Evolutionary conservation across 2,329 filamentous ascomycete species (phyloP).

Genomic region (Tothia fuscella): DNA sequence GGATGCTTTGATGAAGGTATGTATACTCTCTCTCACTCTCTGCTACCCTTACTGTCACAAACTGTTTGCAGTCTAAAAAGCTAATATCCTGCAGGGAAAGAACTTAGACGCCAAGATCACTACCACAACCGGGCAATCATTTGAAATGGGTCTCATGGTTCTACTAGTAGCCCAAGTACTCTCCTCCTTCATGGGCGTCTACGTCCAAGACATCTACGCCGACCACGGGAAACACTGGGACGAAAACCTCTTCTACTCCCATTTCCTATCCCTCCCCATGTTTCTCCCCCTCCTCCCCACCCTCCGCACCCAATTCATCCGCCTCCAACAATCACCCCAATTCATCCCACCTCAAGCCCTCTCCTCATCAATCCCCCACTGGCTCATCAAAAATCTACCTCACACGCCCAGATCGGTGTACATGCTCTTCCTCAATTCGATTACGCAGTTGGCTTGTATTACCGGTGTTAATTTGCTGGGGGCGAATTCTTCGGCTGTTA

Average conservation of each 20-base stretch:
- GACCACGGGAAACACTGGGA: slow-evolving; percentile 83
- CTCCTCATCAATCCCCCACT: slow-evolving; percentile 17
- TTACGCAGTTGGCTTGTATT: slow-evolving; percentile 92
- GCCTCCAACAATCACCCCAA: slow-evolving; percentile 49
- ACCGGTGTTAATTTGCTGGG: slow-evolving; percentile 91
- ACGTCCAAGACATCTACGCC: slow-evolving; percentile 82
- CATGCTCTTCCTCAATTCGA: slow-evolving; percentile 61
- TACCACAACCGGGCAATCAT: slow-evolving; percentile 34
- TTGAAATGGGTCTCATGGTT: slow-evolving; percentile 62
- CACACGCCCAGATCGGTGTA: slow-evolving; percentile 53
- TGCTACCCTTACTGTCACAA: background rate
- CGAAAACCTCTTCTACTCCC: slow-evolving; percentile 92
- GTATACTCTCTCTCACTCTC: too few species aligned
- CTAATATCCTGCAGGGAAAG: slow-evolving; percentile 25
- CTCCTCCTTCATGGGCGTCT: slow-evolving; percentile 88
- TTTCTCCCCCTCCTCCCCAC: slow-evolving; percentile 61
- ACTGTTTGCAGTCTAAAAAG: too few species aligned
- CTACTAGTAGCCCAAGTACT: slow-evolving; percentile 81
- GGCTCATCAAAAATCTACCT: slow-evolving; percentile 17
- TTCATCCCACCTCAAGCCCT: slow-evolving; percentile 16
- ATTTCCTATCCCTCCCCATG: slow-evolving; percentile 61
- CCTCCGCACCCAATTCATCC: slow-evolving; percentile 51
- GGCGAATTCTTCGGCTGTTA: slow-evolving; percentile 77
- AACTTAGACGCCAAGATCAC: slow-evolving; percentile 29
- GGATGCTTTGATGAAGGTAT: slow-evolving; percentile 72